phyloP scores from a whole-genome alignment of 2,329 filamentous ascomycete species.

The Talaromyces atroroseus region DNA sequence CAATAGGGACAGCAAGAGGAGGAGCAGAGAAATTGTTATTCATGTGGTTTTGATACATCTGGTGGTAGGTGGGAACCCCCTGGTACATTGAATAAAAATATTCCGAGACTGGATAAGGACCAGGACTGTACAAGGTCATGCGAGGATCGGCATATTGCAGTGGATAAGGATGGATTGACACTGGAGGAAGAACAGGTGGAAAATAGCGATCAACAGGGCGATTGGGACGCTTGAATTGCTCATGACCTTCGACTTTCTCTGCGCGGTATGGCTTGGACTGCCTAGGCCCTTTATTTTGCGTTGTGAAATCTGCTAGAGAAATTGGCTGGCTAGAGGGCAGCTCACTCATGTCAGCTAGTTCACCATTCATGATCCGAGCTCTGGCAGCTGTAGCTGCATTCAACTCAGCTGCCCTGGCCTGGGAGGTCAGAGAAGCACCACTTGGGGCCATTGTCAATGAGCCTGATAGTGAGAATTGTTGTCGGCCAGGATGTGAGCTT shows the following conservation, averaged over 20 bases:
- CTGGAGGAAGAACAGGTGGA: not conserved
- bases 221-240: conserved; percentile 5
- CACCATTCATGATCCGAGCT: conserved; percentile 13
- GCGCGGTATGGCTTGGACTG: not conserved
- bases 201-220: conserved; percentile 13
- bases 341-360: conserved; percentile 18
- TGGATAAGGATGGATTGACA: not conserved
- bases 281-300: conserved; percentile 18
- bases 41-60: conserved; percentile 4
- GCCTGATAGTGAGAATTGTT: not conserved
- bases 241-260: not conserved
- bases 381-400: conserved; percentile 14
- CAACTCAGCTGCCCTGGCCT: conserved; percentile 17
- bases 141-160: conserved; percentile 1
- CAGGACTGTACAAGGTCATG: not conserved
- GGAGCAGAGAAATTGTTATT: not conserved
- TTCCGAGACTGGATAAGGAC: not conserved
- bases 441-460: conserved; percentile 8
- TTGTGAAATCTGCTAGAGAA: conserved; percentile 19
- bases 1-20: not conserved
- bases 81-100: conserved; percentile 11
- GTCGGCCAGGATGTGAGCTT: not conserved
- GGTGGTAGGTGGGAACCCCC: conserved; percentile 3
- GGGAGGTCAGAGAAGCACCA: conserved; percentile 15
- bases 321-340: conserved; percentile 22